These are phyloP conservation scores for Xylaria sp. DNA, from an alignment of 2,329 filamentous ascomycete genomes.

Conservation along the genomic window DNA sequence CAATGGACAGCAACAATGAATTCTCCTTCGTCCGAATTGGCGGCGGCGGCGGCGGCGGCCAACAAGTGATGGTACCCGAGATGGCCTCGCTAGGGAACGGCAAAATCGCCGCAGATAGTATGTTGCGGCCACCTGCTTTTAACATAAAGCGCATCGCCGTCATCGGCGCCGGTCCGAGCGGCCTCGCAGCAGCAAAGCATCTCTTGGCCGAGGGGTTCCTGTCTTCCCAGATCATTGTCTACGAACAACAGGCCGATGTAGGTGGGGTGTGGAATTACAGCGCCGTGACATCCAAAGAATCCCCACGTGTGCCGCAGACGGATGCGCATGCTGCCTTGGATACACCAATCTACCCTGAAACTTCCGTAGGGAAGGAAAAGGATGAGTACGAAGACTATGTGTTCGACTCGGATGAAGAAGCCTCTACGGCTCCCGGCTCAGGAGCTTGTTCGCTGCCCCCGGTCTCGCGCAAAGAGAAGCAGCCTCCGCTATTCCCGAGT, in stretches of 20 bases:
- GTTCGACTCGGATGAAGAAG: conserved; percentile 31
- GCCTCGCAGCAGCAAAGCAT: conserved; percentile 81
- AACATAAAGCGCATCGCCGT: conserved; percentile 70
- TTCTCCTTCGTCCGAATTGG: not conserved
- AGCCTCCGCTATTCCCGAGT: conserved; percentile 71
- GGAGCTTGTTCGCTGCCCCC: conserved; percentile 25
- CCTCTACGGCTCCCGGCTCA: conserved; percentile 25
- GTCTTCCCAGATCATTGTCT: conserved; percentile 75
- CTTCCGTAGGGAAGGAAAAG: conserved; percentile 27
- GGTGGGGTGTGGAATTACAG: conserved; percentile 91
- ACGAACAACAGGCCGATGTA: conserved; percentile 77
- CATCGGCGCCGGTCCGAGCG: conserved; percentile 82
- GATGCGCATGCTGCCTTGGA: conserved; percentile 67
- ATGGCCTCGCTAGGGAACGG: conserved; percentile 31
- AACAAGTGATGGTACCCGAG: not conserved
- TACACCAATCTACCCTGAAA: conserved; percentile 59
- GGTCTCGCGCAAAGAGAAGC: conserved; percentile 14
- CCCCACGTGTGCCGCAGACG: conserved; percentile 69
- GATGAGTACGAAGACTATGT: conserved; percentile 23
- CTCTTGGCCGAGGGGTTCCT: conserved; percentile 66
- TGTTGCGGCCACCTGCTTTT: conserved; percentile 43
- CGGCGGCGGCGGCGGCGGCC: not conserved
- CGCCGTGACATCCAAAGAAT: conserved; percentile 47
- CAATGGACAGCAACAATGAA: not conserved
- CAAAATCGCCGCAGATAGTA: not conserved